Evolutionary conservation across 768 basidiomycete species (phyloP), one percentile per base, ranked within the genome.

Genomic region (Boletus tylopilopsis): DNA sequence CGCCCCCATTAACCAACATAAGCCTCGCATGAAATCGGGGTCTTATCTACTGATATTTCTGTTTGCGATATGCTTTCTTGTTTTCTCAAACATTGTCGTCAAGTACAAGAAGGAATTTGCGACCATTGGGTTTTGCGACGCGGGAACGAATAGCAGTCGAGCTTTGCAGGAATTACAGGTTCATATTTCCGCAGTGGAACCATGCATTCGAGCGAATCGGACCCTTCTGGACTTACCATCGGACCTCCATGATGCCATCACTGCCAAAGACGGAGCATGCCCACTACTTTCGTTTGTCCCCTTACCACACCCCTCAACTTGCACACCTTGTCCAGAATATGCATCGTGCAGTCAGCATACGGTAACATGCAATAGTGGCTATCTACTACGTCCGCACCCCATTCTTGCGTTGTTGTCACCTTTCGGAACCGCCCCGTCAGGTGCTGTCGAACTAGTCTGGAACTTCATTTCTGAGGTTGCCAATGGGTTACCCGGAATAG

Each of bases 61-160:
- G 38, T 57, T 68, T 45, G 50, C 73, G 50, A 47, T 73, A 6
- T 52, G 75, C 24, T 51, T 71, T 10, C 49, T 76, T 21, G 61
- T 67, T 16, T 54, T 67, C 18, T 68, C 65, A 13, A 68, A 65
- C 52, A 54, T 68, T 21, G 53, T 73, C 18, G 56, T 73, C 58
- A 72, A 73, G 16, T 87, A 81, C 73, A 90, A 90, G 69, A 51
- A 56, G 12, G 81, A 86, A 56, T 90, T 90, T 6, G 71, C 82
- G 3, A 64, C 74, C 11, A 82, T 93, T 56, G 90, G 91, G 5
- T 93, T 81, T 67, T 93, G 90, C 61, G 81, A 88, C 54, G 67
- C 77, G 30, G 84, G 79, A 18, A 78, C 66, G 48, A 70, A 73
- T 55, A 85, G 82, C 24, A 93, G 86, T 64, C 64, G 57, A 21